Conservation (phyloP, 768 basidiomycete genomes). For the Boletus vermiculosoides region DNA sequence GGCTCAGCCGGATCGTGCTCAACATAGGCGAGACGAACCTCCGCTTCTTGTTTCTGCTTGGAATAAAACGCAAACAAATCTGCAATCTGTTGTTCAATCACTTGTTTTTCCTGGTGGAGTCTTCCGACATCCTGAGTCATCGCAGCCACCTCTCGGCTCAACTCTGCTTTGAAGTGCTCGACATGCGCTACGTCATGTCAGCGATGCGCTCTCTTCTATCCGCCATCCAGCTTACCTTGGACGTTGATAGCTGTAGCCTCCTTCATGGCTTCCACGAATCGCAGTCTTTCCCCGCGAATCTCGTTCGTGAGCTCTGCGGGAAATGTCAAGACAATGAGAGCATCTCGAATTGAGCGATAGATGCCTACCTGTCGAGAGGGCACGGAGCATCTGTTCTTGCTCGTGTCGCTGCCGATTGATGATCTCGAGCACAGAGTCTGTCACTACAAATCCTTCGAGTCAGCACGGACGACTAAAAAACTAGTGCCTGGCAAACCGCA, state of each 20-base stretch:
- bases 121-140: constrained; percentile 75
- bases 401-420: constrained; percentile 71
- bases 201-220: not conserved
- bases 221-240: constrained; percentile 47
- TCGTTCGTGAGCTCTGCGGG: constrained; percentile 71
- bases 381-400: constrained; percentile 67
- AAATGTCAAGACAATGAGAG: not conserved
- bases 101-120: constrained; percentile 62
- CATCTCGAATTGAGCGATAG: not conserved
- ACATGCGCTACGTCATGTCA: constrained; percentile 60
- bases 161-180: constrained; percentile 82
- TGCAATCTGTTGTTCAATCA: constrained; percentile 66
- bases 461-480: constrained; percentile 10
- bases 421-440: constrained; percentile 55
- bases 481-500: constrained; percentile 18
- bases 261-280: constrained; percentile 95
- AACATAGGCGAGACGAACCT: constrained; percentile 19
- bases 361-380: constrained; percentile 58
- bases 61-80: constrained; percentile 72
- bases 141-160: constrained; percentile 68
- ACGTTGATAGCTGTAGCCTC: constrained; percentile 89
- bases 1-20: not conserved
- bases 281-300: constrained; percentile 79
- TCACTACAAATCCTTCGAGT: constrained; percentile 39
- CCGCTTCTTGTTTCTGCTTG: constrained; percentile 53